Conservation (phyloP, 108 stramenopile genomes). For the Nitzschia palea region DNA sequence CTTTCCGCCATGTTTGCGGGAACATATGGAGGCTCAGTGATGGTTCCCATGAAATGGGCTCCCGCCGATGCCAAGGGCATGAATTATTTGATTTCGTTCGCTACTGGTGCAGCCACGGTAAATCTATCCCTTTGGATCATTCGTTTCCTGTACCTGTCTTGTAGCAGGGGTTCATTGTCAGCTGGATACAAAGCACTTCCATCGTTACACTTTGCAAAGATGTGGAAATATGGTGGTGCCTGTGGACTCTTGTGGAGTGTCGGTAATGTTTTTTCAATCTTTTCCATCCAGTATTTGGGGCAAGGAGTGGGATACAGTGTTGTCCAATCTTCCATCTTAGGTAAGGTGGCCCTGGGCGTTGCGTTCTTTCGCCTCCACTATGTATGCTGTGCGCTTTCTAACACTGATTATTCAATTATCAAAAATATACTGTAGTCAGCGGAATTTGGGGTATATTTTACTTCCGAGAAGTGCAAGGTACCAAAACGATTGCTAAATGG, state of each 20-base stretch:
- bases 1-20: slow-evolving; percentile 44
- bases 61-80: slow-evolving; percentile 50
- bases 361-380: not conserved
- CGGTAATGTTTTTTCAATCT: slow-evolving; percentile 72
- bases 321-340: slow-evolving; percentile 49
- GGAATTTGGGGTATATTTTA: slow-evolving; percentile 69
- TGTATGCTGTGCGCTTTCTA: not conserved
- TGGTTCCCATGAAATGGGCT: slow-evolving; percentile 55
- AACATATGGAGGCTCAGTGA: slow-evolving; percentile 46
- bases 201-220: slow-evolving; percentile 57
- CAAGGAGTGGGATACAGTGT: slow-evolving; percentile 78
- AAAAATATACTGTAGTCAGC: slow-evolving; percentile 10
- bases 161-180: slow-evolving; percentile 22
- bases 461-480: slow-evolving; percentile 51
- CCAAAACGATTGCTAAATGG: slow-evolving; percentile 40
- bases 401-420: not conserved
- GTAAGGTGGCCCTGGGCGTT: not conserved
- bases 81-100: slow-evolving; percentile 74
- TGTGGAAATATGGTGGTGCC: slow-evolving; percentile 54
- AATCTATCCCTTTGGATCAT: slow-evolving; percentile 59
- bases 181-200: slow-evolving; percentile 52
- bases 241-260: slow-evolving; percentile 61
- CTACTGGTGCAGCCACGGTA: slow-evolving; percentile 64
- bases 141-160: slow-evolving; percentile 41
- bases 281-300: slow-evolving; percentile 68